Evolutionary conservation across 495 filamentous ascomycete genomes (phyloP).

Genomic region (Talaromyces ruber): DNA sequence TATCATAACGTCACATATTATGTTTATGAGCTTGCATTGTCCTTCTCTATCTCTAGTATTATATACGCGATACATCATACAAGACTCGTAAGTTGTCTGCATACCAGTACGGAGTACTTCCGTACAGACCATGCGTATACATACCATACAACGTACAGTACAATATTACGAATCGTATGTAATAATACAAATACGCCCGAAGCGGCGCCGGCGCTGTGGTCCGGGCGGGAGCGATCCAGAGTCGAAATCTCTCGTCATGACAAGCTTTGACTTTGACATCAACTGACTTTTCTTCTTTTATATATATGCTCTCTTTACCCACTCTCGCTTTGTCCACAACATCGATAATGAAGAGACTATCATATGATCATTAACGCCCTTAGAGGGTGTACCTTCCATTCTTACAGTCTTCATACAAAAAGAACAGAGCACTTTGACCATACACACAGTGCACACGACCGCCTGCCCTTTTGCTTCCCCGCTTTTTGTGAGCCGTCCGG

Average conservation of each 20-base stretch:
- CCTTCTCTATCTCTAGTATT: neutral
- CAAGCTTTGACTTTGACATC: neutral
- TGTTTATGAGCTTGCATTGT: neutral
- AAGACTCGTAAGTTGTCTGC: neutral
- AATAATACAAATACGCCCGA: neutral
- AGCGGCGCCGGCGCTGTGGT: neutral
- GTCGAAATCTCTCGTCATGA: neutral
- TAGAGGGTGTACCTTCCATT: neutral
- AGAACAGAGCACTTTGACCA: neutral
- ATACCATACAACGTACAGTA: neutral
- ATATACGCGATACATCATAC: neutral
- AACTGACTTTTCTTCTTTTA: neutral
- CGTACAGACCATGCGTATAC: no score
- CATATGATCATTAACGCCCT: neutral
- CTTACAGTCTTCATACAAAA: neutral
- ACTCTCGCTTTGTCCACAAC: neutral
- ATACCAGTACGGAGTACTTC: neutral
- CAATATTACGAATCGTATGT: no score
- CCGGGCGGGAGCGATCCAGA: neutral
- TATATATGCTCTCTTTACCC: neutral
- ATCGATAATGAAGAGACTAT: neutral
- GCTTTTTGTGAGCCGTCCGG: neutral
- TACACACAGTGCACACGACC: neutral
- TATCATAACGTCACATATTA: neutral
- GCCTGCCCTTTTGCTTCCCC: conserved; percentile 2